Base-by-base conservation (phyloP, 208 protist species). In the Acanthamoeba divionensis region DNA sequence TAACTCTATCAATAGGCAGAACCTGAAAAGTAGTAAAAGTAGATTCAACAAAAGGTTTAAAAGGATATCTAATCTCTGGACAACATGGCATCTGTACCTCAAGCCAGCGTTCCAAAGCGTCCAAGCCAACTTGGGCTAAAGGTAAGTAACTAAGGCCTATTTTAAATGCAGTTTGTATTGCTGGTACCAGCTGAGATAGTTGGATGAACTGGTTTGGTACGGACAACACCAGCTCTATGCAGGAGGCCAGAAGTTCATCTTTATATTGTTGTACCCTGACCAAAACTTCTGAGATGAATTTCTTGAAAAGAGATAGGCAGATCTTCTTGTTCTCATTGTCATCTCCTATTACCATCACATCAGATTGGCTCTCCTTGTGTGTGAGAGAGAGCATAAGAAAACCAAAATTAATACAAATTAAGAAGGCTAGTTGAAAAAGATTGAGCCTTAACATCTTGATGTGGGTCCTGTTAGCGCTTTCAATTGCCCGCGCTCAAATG, bases 81-180 rank as follows among this genome's bases (percentile, higher is more conserved):
- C 63, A 29, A n/a, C 0, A 80, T 13, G 57, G 9, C 15, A 3
- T 12, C 7, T 57, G 26, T 89, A 79, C 45, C 57, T 87, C 54
- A n/a, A 67, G 80, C 89, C 93, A 95, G 57, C 91, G 69, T 3
- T 95, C 91, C 24, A 95, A 80, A 0, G 93, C 57, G 83, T 94
- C 62, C 1, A 96, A 52, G 26, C 45, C 93, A 21, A 94, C 41
- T 48, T 90, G 36, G 2, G 91, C 94, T 2, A 96, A 31, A n/a
- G 93, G 89, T 7, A 93, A 55, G 73, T 95, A 95, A 31, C 44
- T 80, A 2, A 95, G 44, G 33, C 94, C 94, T 8, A 92, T 80
- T 38, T 79, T 80, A 10, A 96, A 94, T 4, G 92, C 67, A 5
- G 88, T 62, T 36, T 91, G 67, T 1, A 95, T 4, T 13, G 92